Evolutionary conservation across 257 asterid genomes (phyloP).

Genomic region (Gynochthodes officinalis): DNA sequence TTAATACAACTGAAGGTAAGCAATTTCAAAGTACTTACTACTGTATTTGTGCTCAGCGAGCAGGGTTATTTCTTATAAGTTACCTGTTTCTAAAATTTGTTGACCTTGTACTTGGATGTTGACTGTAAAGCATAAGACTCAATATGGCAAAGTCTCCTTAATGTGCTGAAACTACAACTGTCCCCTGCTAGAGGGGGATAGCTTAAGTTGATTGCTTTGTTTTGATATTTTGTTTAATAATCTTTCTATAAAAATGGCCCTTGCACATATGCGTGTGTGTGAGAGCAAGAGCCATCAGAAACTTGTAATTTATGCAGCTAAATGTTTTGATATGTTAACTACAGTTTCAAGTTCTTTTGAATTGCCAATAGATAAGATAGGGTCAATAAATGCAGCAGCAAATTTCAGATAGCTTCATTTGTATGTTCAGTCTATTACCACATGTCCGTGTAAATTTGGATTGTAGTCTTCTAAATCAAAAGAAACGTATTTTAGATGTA

Average conservation of each 20-base stretch:
- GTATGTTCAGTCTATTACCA: not conserved
- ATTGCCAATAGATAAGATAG: not conserved
- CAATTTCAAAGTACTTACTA: conserved; percentile 1
- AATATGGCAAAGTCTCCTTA: too few relatives aligned
- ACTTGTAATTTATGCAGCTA: not conserved
- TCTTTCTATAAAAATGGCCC: not conserved
- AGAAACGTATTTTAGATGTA: not conserved
- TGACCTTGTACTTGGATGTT: not conserved
- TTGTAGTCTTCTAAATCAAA: not conserved
- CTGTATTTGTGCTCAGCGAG: not conserved
- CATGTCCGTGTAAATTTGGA: not conserved
- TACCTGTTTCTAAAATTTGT: not conserved
- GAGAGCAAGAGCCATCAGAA: not conserved
- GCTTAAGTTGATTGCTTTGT: not conserved
- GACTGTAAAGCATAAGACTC: not conserved
- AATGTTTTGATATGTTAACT: not conserved
- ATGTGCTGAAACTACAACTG: not conserved
- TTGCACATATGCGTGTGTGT: not conserved
- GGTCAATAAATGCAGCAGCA: not conserved
- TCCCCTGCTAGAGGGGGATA: not conserved
- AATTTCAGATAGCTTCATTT: not conserved
- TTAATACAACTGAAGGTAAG: conserved; percentile 59
- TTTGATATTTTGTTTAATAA: not conserved
- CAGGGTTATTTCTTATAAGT: not conserved
- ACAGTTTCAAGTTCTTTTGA: not conserved